These are phyloP conservation scores for Geranium incanum DNA, from an alignment of 441 rosid species.

Conservation along the genomic window DNA sequence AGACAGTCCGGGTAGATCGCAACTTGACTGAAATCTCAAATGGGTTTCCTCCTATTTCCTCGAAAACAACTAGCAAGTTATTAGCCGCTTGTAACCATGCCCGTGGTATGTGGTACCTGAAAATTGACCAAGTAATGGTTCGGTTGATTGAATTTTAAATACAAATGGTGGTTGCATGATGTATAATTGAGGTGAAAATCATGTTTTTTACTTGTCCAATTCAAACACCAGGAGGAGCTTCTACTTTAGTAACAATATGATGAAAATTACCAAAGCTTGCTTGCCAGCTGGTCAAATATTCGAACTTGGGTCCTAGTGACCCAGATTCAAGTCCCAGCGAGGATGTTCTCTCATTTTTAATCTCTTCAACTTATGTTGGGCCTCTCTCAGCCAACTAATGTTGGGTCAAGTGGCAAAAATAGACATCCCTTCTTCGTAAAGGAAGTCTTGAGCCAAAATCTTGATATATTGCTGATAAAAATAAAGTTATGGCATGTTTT, in stretches of 20 bases:
- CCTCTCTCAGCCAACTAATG: no score
- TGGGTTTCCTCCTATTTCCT: conserved; percentile 67
- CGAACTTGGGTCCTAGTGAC: no score
- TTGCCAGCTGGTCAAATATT: no score
- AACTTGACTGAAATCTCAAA: conserved; percentile 45
- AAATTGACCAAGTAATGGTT: conserved; percentile 10
- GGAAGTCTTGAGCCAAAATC: no score
- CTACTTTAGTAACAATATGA: not conserved
- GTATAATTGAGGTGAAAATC: not conserved
- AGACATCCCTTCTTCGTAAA: no score
- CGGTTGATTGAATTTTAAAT: not conserved
- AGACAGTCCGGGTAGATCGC: conserved; percentile 32
- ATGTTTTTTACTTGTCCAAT: not conserved
- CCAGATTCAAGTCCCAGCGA: no score
- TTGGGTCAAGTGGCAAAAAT: no score
- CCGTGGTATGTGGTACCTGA: conserved; percentile 66
- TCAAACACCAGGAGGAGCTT: not conserved
- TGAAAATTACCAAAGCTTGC: no score
- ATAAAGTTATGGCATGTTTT: not conserved
- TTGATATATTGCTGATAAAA: not conserved
- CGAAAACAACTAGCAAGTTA: conserved; percentile 60
- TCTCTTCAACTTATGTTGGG: no score
- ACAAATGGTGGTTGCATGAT: not conserved
- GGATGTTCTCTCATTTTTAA: no score
- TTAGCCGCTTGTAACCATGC: conserved; percentile 48